A percentile compares a stretch with the other conserved stretches of the same genome.
Conservation (phyloP, 441 rosid species). For the Gossypium gossypioides region DNA sequence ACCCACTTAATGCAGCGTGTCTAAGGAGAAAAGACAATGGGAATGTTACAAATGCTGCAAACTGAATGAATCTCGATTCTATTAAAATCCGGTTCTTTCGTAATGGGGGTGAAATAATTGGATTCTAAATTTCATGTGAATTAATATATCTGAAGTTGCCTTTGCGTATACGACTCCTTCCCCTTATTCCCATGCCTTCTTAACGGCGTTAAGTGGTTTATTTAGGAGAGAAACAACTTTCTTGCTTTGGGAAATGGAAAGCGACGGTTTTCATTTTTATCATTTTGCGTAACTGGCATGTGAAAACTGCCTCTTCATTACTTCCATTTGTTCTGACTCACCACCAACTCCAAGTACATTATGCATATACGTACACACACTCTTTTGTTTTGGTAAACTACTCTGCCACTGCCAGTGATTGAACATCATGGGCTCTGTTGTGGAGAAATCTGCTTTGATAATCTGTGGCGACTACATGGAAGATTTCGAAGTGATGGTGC, state of each 20-base stretch:
- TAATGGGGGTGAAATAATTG: too few species aligned
- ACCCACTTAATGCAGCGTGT: too few species aligned
- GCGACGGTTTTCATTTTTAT: not conserved
- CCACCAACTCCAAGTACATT: not conserved
- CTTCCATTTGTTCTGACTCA: not conserved
- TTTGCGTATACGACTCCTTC: not conserved
- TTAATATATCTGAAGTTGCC: too few species aligned
- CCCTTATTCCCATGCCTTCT: not conserved
- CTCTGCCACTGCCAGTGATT: not conserved
- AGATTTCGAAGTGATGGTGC: conserved; percentile 34
- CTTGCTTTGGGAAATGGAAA: not conserved
- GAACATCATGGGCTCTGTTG: conserved; percentile 20
- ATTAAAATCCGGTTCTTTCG: too few species aligned
- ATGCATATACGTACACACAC: not conserved
- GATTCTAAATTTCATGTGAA: too few species aligned
- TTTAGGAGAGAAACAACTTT: not conserved
- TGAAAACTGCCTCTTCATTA: not conserved
- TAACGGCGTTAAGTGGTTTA: not conserved
- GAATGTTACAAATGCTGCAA: too few species aligned
- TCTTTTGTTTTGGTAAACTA: not conserved
- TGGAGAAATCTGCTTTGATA: conserved; percentile 28
- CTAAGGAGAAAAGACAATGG: too few species aligned
- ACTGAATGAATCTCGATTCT: too few species aligned
- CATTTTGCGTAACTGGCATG: not conserved
- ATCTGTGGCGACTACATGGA: conserved; percentile 47